These are phyloP conservation scores for Aspergillus leporis DNA, from an alignment of 495 filamentous ascomycete genomes.

Conservation along the genomic window DNA sequence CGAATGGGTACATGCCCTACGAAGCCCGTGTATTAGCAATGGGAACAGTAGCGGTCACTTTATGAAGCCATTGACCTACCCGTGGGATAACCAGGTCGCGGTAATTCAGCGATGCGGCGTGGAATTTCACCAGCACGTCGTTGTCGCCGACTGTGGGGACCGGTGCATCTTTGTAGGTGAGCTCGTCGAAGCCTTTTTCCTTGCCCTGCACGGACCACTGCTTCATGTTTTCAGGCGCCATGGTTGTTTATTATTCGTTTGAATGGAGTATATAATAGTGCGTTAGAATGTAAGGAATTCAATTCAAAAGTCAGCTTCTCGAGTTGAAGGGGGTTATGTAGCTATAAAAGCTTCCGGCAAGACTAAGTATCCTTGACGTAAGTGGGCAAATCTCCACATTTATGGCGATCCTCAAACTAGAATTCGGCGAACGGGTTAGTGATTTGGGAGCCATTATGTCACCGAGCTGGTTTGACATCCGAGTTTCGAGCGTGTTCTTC, in stretches of 20 bases:
- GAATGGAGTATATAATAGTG: background rate
- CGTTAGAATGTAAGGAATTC: background rate
- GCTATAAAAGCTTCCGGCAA: background rate
- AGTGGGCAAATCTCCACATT: slow-evolving; percentile 17
- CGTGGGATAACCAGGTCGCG: slow-evolving; percentile 76
- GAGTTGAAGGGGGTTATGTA: background rate
- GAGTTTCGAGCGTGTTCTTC: background rate
- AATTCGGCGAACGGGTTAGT: background rate
- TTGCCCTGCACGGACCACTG: slow-evolving; percentile 63
- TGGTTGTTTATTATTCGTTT: slow-evolving; percentile 21
- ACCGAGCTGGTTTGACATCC: slow-evolving; percentile 1
- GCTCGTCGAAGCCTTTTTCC: slow-evolving; percentile 59
- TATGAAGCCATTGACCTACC: slow-evolving; percentile 33
- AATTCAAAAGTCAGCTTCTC: background rate
- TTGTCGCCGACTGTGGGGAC: slow-evolving; percentile 65
- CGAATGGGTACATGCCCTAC: slow-evolving; percentile 69
- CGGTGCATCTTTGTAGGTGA: slow-evolving; percentile 53
- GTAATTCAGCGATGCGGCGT: slow-evolving; percentile 79
- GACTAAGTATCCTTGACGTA: slow-evolving; percentile 24
- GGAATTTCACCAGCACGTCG: slow-evolving; percentile 75
- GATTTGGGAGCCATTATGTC: background rate
- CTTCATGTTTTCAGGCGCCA: slow-evolving; percentile 57
- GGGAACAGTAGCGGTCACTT: background rate
- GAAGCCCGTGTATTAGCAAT: slow-evolving; percentile 1
- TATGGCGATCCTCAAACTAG: slow-evolving; percentile 20